Percentiles rank a stretch among this genome's conserved stretches.
Conservation (phyloP, 768 basidiomycete genomes). For the Flagelloscypha sp. region DNA sequence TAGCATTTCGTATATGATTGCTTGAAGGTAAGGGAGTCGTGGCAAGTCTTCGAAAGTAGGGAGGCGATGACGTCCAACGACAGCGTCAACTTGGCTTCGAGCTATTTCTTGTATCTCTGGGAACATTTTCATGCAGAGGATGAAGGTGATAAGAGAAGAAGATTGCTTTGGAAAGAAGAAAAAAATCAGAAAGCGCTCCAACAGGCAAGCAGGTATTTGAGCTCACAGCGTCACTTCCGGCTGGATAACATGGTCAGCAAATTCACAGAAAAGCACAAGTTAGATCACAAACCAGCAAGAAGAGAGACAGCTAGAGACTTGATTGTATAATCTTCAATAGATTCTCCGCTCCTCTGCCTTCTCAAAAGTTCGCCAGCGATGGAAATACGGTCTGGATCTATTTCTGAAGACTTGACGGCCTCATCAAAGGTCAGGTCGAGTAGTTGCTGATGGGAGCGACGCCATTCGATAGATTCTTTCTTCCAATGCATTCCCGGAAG, state of each 20-base stretch:
- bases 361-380: no score
- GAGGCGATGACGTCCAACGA: conserved; percentile 13
- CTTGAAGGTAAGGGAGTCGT: conserved; percentile 13
- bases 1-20: conserved; percentile 8
- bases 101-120: conserved; percentile 15
- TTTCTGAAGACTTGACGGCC: no score
- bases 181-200: background rate
- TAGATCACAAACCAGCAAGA: no score
- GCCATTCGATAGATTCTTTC: no score
- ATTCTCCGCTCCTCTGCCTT: no score
- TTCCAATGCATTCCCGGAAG: no score
- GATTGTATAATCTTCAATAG: no score
- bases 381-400: no score
- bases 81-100: conserved; percentile 14
- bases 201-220: background rate
- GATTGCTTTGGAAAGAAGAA: background rate
- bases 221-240: conserved; percentile 2
- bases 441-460: no score
- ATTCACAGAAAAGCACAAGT: conserved; percentile 20
- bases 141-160: conserved; percentile 1
- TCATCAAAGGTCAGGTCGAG: no score
- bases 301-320: no score
- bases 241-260: conserved; percentile 15
- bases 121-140: conserved; percentile 16
- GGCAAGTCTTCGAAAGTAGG: conserved; percentile 12